phyloP scores from a whole-genome alignment of 371 early-diverging fungal genomes.

The Thermomucor indicae-seudaticae region DNA sequence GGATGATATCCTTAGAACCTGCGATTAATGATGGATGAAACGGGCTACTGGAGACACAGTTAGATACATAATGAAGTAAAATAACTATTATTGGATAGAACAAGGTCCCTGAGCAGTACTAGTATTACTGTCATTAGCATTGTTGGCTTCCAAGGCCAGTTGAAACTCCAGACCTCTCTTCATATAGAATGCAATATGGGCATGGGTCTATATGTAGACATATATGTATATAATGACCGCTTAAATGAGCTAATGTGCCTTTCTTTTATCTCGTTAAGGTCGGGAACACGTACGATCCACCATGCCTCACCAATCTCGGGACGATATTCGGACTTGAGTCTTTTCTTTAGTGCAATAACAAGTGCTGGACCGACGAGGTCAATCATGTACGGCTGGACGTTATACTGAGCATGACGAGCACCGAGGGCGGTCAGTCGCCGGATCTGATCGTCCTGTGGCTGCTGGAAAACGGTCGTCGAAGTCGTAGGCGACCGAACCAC shows the following conservation, averaged over 20 bases:
- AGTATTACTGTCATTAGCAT: background rate
- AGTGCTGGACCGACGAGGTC: slow-evolving; percentile 36
- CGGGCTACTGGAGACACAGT: background rate
- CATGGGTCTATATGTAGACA: slow-evolving; percentile 20
- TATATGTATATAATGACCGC: background rate
- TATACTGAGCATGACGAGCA: slow-evolving; percentile 40
- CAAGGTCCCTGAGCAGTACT: background rate
- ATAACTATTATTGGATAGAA: slow-evolving; percentile 2
- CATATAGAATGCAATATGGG: slow-evolving; percentile 30
- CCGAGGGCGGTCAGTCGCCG: slow-evolving; percentile 14
- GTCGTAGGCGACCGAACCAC: slow-evolving; percentile 27
- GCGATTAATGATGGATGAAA: background rate
- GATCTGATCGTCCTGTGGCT: background rate
- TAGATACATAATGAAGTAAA: background rate
- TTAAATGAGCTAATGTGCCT: background rate
- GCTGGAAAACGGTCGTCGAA: background rate
- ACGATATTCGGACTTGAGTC: slow-evolving; percentile 32
- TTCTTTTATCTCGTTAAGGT: background rate
- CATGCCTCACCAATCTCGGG: slow-evolving; percentile 39
- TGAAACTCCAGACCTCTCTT: slow-evolving; percentile 3
- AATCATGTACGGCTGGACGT: slow-evolving; percentile 30
- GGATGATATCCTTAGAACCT: background rate
- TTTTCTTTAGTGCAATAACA: slow-evolving; percentile 24
- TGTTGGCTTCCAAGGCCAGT: slow-evolving; percentile 2
- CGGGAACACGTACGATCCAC: slow-evolving; percentile 25